Conservation (phyloP, 2,329 filamentous ascomycete genomes). For the Curvularia sp. region DNA sequence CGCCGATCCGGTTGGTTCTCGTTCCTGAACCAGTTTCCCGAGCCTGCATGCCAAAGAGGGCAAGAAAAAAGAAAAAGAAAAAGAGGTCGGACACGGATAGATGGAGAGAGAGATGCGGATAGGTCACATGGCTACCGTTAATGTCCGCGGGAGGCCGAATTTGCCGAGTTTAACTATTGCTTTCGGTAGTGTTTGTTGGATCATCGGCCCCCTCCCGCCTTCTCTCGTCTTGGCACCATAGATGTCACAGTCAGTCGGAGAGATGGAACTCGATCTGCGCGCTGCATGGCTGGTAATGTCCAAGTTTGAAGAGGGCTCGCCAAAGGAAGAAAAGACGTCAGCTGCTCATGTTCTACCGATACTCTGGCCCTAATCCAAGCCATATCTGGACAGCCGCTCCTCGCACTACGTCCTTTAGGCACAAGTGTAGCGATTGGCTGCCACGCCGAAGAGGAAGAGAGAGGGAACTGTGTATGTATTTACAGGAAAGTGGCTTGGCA, state of each 20-base stretch:
- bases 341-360: background rate
- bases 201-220: background rate
- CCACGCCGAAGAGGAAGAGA: background rate
- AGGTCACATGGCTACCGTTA: background rate
- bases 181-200: background rate
- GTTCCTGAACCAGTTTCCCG: constrained; percentile 3
- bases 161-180: background rate
- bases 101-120: background rate
- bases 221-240: background rate
- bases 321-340: background rate
- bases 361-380: background rate
- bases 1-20: constrained; percentile 4
- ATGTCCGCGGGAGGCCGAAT: background rate
- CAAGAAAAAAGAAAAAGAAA: background rate
- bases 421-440: constrained; percentile 11
- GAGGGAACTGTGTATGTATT: background rate
- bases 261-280: background rate
- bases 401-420: constrained; percentile 4
- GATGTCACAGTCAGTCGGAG: background rate
- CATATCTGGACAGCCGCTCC: background rate
- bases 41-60: background rate
- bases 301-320: background rate
- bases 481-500: constrained; percentile 4
- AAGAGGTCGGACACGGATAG: background rate
- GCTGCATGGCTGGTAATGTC: background rate